These are phyloP conservation scores for Whalleya microplaca DNA, from an alignment of 2,329 filamentous ascomycete species.

Conservation along the genomic window DNA sequence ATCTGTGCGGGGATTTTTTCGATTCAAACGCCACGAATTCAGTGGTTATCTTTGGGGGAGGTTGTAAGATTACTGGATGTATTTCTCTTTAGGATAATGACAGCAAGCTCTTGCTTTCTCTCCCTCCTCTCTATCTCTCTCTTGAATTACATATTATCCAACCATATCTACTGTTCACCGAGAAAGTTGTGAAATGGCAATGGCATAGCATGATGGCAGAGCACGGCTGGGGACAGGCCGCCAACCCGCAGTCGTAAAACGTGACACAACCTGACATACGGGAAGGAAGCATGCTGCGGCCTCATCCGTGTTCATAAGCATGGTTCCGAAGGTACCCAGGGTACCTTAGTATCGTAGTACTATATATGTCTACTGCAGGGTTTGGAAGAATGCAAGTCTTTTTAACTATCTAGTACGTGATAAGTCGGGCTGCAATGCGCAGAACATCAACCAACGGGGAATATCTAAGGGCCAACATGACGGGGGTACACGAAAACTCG, in stretches of 20 bases:
- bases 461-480: conserved; percentile 11
- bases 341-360: conserved; percentile 6
- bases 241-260: conserved; percentile 28
- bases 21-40: conserved; percentile 9
- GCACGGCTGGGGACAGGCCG: conserved; percentile 29
- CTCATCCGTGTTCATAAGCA: conserved; percentile 32
- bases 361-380: conserved; percentile 22
- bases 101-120: conserved; percentile 22
- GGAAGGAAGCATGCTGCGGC: conserved; percentile 29
- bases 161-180: conserved; percentile 14
- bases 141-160: conserved; percentile 22
- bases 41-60: conserved; percentile 4
- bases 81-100: conserved; percentile 12
- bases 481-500: conserved; percentile 1
- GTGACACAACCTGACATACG: conserved; percentile 28
- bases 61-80: conserved; percentile 6
- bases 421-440: conserved; percentile 20
- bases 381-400: conserved; percentile 13
- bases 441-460: conserved; percentile 18
- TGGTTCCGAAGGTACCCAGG: conserved; percentile 29
- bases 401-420: background rate
- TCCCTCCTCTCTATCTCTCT: conserved; percentile 18
- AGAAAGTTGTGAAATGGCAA: conserved; percentile 23
- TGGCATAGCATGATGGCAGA: conserved; percentile 8
- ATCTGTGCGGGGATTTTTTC: conserved; percentile 21